Evolutionary conservation across 352 stramenopile species (phyloP).

Genomic region (Pythium rhizo-oryzae): DNA sequence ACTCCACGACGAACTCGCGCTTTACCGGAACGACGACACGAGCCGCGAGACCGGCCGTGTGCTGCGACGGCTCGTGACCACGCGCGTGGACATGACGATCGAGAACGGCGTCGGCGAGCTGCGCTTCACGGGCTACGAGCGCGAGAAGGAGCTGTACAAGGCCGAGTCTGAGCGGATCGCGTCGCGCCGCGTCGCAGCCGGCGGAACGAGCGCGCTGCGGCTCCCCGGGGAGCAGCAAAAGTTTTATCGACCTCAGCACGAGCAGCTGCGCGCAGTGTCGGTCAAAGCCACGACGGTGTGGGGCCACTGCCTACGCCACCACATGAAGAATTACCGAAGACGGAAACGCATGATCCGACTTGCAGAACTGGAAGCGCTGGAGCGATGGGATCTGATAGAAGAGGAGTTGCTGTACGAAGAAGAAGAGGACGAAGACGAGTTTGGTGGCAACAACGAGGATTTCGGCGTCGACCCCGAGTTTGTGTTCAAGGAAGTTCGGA

Average conservation of each 20-base stretch:
- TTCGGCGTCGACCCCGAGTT: slow-evolving; percentile 40
- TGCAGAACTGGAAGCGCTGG: slow-evolving; percentile 14
- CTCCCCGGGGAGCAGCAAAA: slow-evolving; percentile 44
- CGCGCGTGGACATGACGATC: slow-evolving; percentile 45
- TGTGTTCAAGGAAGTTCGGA: slow-evolving; percentile 27
- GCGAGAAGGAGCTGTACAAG: slow-evolving; percentile 50
- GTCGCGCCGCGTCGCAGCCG: slow-evolving; percentile 13
- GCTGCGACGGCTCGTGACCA: slow-evolving; percentile 46
- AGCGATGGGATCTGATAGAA: slow-evolving; percentile 22
- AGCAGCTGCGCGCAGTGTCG: slow-evolving; percentile 51
- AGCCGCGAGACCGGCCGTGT: slow-evolving; percentile 35
- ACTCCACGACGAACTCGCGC: slow-evolving; percentile 35
- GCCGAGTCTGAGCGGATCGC: slow-evolving; percentile 45
- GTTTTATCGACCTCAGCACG: slow-evolving; percentile 44
- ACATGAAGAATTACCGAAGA: slow-evolving; percentile 55
- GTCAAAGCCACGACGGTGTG: slow-evolving; percentile 49
- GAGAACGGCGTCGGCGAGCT: slow-evolving; percentile 21
- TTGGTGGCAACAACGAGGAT: slow-evolving; percentile 17
- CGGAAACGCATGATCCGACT: slow-evolving; percentile 22
- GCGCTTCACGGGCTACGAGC: slow-evolving; percentile 34
- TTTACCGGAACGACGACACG: slow-evolving; percentile 54
- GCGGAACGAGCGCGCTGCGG: not conserved
- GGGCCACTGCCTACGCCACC: slow-evolving; percentile 66
- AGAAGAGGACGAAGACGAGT: slow-evolving; percentile 23
- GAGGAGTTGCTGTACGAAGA: slow-evolving; percentile 24